These are phyloP conservation scores for Hericium alpestre DNA, from an alignment of 768 basidiomycete species.

Conservation along the genomic window DNA sequence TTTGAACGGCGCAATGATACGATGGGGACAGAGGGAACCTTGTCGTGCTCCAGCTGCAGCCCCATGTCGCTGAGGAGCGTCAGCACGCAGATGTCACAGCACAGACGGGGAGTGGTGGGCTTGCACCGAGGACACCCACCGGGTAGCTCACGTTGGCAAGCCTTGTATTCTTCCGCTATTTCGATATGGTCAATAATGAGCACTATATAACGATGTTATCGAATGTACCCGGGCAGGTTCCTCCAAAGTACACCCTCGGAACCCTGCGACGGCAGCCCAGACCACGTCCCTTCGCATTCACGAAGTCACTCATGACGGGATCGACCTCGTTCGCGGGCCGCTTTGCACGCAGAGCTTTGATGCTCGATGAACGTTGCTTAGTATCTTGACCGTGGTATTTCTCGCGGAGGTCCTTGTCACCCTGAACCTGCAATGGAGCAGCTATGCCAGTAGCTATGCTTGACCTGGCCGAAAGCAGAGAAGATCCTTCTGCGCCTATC, in stretches of 20 bases:
- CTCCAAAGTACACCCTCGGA: slow-evolving; percentile 16
- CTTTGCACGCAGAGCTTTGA: no score
- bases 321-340: slow-evolving; percentile 6
- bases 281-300: slow-evolving; percentile 16
- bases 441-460: no score
- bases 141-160: not conserved
- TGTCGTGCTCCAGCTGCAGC: not conserved
- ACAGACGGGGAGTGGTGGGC: slow-evolving; percentile 6
- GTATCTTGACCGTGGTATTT: no score
- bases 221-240: no score
- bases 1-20: not conserved
- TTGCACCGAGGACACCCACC: slow-evolving; percentile 14
- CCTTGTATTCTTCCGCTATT: slow-evolving; percentile 2
- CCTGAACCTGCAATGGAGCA: no score
- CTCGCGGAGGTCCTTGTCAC: no score
- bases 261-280: slow-evolving; percentile 14
- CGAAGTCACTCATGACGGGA: slow-evolving; percentile 17
- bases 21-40: not conserved
- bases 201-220: no score
- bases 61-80: not conserved
- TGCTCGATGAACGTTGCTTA: no score
- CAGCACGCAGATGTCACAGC: slow-evolving; percentile 19
- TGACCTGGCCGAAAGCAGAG: no score
- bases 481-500: no score
- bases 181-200: no score